phyloP scores from a whole-genome alignment of 352 stramenopile genomes.

The Aphanomyces astaci region DNA sequence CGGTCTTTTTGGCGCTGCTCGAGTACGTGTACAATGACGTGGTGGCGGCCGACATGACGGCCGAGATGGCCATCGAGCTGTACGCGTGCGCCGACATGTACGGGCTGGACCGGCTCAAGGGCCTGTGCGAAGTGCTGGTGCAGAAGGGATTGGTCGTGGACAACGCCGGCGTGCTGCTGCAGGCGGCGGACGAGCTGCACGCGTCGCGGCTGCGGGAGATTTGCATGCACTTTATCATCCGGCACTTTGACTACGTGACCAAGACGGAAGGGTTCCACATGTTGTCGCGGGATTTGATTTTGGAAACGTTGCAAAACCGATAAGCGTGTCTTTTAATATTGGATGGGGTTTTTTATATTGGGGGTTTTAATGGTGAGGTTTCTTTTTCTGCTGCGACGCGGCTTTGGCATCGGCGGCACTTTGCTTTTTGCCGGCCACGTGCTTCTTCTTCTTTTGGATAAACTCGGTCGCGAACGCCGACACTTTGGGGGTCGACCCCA shows the following conservation, averaged over 20 bases:
- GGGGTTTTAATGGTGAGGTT: neutral
- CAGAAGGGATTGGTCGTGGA: constrained; percentile 85
- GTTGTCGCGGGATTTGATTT: constrained; percentile 81
- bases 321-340: constrained; percentile 28
- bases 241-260: constrained; percentile 87
- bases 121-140: constrained; percentile 84
- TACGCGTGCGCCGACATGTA: constrained; percentile 94
- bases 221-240: constrained; percentile 83
- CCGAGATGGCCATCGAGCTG: constrained; percentile 91
- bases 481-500: constrained; percentile 93
- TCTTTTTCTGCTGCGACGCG: constrained; percentile 11
- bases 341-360: neutral
- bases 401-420: neutral
- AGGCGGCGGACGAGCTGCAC: constrained; percentile 79
- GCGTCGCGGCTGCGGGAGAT: constrained; percentile 79
- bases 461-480: constrained; percentile 97
- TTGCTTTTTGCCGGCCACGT: constrained; percentile 33
- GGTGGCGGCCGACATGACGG: constrained; percentile 76
- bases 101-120: constrained; percentile 89
- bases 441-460: constrained; percentile 90
- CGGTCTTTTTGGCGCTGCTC: constrained; percentile 91
- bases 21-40: constrained; percentile 97
- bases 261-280: constrained; percentile 84
- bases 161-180: constrained; percentile 78
- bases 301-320: constrained; percentile 83